A percentile compares a stretch with the other conserved stretches of the same genome.
These are phyloP conservation scores for Kickxella alabastrina DNA, from an alignment of 192 early-diverging fungal genomes.

Conservation along the genomic window DNA sequence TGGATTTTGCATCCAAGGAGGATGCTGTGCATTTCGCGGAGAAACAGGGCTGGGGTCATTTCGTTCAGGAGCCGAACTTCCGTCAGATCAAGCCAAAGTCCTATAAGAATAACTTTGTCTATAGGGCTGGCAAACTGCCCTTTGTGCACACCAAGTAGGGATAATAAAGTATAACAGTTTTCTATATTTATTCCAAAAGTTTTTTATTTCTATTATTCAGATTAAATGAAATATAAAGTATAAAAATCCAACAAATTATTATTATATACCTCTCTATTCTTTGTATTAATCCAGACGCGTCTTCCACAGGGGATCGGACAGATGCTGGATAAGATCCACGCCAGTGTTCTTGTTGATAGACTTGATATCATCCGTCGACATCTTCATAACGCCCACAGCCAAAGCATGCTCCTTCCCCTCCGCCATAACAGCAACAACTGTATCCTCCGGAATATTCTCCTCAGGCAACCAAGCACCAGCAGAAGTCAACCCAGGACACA, in stretches of 20 bases:
- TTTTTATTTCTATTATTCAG: neutral
- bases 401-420: slow-evolving; percentile 97
- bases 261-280: no score
- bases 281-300: slow-evolving; percentile 22
- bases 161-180: no score
- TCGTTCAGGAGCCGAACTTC: slow-evolving; percentile 88
- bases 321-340: slow-evolving; percentile 81
- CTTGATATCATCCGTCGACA: slow-evolving; percentile 88
- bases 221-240: slow-evolving; percentile 4
- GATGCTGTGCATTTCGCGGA: slow-evolving; percentile 93
- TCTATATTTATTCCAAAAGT: no score
- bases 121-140: slow-evolving; percentile 72
- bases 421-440: slow-evolving; percentile 83
- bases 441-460: slow-evolving; percentile 60
- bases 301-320: slow-evolving; percentile 84
- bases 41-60: slow-evolving; percentile 90
- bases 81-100: slow-evolving; percentile 72
- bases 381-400: slow-evolving; percentile 81
- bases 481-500: slow-evolving; percentile 98
- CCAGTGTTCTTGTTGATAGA: slow-evolving; percentile 90
- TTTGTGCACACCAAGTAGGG: slow-evolving; percentile 79
- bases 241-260: neutral
- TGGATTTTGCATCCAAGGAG: slow-evolving; percentile 85
- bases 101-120: slow-evolving; percentile 93
- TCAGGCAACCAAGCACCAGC: slow-evolving; percentile 81